Evolutionary conservation across 1,284 basidiomycete species (phyloP), one percentile per base, ranked within the genome.

Genomic region (Leucoagaricus sp.): DNA sequence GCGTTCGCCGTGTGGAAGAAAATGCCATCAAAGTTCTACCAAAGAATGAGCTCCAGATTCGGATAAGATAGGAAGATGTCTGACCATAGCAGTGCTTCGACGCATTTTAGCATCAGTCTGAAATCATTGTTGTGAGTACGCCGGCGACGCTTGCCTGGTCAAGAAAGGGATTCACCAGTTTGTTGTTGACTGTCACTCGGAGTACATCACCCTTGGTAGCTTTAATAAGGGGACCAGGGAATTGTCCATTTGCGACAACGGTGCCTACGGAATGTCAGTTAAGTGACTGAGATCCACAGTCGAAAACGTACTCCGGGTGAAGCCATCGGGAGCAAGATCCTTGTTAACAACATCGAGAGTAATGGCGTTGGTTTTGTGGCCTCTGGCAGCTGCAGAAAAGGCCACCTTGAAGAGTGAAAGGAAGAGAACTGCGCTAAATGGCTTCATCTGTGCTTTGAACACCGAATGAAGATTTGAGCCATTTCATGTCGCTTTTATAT

Each of bases 1-100:
- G 64, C 69, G 1, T 71, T 69, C 54, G 60, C 64, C 5, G 57
- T 60, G 64, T 65, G 72, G 57, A 69, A 71, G 13, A 73, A 19
- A n/a, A 71, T 47, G 10, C 67, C 67, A 45, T 70, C 68, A 44
- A 71, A 67, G 47, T 68, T 63, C 42, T n/a, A 65, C 54, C 12
- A 63, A 17, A 12, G 13, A 5, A 25, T 41, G 1, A 53, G 41
- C 15, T n/a, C 36, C 4, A 8, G 4, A 13, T 38, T 38, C 36
- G 36, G 12, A 13, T 21, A 4, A 25, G 38, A 21, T 21, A 17
- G 13, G 33, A 25, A 6, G 25, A 25, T 15, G 31, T n/a, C 36
- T 8, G 12, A 38, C 36, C 4, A 38, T 6, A 6, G 36, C 36
- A 38, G 36, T 38, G 17, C 25, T 28, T 19, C 42, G 25, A 38